Base-by-base conservation (phyloP, 345 rosid genomes). In the Arabidopsis arenosa region DNA sequence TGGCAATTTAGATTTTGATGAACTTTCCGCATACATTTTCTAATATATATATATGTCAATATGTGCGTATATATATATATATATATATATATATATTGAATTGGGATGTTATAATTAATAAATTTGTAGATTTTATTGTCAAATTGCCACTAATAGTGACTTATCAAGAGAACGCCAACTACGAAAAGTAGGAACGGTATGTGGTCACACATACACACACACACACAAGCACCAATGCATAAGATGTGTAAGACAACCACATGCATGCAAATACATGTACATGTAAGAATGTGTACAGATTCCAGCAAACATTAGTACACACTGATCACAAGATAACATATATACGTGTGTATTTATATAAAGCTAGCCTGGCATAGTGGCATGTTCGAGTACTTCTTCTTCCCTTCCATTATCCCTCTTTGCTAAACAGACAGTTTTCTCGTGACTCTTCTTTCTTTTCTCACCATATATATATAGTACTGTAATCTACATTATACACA, bases 211-310 rank as follows among this genome's bases (percentile, higher is more conserved):
- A 66, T 55, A 63, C 45, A 59, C n/a, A 57, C 59, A 43, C 15
- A 67, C 67, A 67, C 79, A 47, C 1, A 48, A 66, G 51, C 68
- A 62, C 54, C 37, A 59, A 36, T 59, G 68, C 73, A 59, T 36
- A 63, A 59, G 44, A 59, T 72, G 77, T 72, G 77, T 72, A 78
- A 78, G 74, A 59, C 9, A 56, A 48, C 69, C 77, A 72, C 81
- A 78, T 78, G 81, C 77, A 66, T 72, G 73, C 77, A 59, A 59
- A 49, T 64, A 66, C 76, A 58, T 48, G 73, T 66, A 72, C 73
- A 60, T 65, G 73, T 77, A 77, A 72, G 68, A 65, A 72, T 65
- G 57, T 72, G 81, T 66, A 51, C 81, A 66, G 56, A 30, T 49
- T 66, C 77, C 68, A 70, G 66, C 66, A 70, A 53, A 78, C 51